phyloP scores from a whole-genome alignment of 2,329 filamentous ascomycete genomes.

The Fusarium sterilihyphosum region DNA sequence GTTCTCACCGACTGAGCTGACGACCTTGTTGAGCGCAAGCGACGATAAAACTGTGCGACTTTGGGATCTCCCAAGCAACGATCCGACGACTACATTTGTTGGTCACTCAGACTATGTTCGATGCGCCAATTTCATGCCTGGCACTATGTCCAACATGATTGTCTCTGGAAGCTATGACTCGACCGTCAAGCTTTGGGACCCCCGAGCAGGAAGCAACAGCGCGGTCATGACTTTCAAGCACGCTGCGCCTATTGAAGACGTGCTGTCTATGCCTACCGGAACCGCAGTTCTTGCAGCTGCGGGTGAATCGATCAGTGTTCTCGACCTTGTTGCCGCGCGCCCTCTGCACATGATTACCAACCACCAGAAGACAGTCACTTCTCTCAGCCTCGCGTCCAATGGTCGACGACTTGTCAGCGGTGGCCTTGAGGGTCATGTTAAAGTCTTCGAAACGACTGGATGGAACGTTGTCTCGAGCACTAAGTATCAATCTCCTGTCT shows the following conservation, averaged over 20 bases:
- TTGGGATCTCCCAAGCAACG: slow-evolving; percentile 90
- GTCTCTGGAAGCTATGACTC: slow-evolving; percentile 95
- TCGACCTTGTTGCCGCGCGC: slow-evolving; percentile 91
- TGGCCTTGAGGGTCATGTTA: slow-evolving; percentile 94
- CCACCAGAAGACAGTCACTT: slow-evolving; percentile 97
- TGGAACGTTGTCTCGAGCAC: slow-evolving; percentile 97
- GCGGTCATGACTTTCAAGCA: slow-evolving; percentile 95
- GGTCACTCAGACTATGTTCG: slow-evolving; percentile 96
- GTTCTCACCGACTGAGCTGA: slow-evolving; percentile 91
- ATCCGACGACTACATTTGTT: slow-evolving; percentile 78
- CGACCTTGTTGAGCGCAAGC: slow-evolving; percentile 85
- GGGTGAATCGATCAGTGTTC: slow-evolving; percentile 86
- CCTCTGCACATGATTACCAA: slow-evolving; percentile 88
- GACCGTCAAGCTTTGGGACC: slow-evolving; percentile 94
- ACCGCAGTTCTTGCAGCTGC: slow-evolving; percentile 87
- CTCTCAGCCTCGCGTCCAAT: slow-evolving; percentile 82
- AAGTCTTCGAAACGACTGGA: slow-evolving; percentile 90
- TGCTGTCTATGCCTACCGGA: slow-evolving; percentile 87
- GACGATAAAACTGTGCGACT: slow-evolving; percentile 93
- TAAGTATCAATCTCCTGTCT: slow-evolving; percentile 92
- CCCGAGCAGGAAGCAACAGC: slow-evolving; percentile 71
- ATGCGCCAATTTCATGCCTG: slow-evolving; percentile 85
- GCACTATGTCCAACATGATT: slow-evolving; percentile 75
- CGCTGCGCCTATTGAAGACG: slow-evolving; percentile 84
- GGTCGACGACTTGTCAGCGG: slow-evolving; percentile 85